Conservation (phyloP, 306 rosid genomes). For the Prunus armeniaca region DNA sequence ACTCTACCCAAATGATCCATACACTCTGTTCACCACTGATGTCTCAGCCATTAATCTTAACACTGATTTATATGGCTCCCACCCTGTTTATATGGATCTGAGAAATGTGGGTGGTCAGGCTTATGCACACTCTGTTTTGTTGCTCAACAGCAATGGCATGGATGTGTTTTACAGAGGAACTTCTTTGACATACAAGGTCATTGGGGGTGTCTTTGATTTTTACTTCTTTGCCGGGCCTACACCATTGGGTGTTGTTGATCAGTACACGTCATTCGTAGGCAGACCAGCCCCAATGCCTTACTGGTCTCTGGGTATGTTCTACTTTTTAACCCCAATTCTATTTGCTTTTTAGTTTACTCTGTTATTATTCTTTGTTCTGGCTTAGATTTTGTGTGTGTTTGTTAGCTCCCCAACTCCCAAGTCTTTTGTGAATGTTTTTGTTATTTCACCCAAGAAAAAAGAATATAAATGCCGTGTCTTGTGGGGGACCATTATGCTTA, state of each 20-base stretch:
- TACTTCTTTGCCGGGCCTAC: constrained; percentile 90
- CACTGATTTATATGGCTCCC: constrained; percentile 88
- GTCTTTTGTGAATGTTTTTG: neutral
- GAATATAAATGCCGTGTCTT: neutral
- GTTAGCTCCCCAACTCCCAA: neutral
- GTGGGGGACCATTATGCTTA: neutral
- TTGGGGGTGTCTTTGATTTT: constrained; percentile 88
- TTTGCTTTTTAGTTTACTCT: neutral
- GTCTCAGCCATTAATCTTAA: constrained; percentile 83
- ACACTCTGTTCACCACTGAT: constrained; percentile 77
- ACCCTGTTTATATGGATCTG: constrained; percentile 89
- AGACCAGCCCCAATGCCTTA: constrained; percentile 99
- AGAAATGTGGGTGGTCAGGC: constrained; percentile 60
- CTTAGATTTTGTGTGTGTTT: neutral
- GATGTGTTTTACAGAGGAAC: constrained; percentile 78
- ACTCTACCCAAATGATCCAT: constrained; percentile 71
- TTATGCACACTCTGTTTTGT: constrained; percentile 71
- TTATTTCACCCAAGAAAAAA: neutral
- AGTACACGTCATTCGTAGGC: constrained; percentile 82
- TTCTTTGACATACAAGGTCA: constrained; percentile 77
- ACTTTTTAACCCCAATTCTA: neutral
- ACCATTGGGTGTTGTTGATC: constrained; percentile 84
- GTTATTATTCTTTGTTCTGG: neutral
- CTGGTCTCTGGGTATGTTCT: constrained; percentile 83
- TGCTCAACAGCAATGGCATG: constrained; percentile 96